A percentile compares a stretch with the other conserved stretches of the same genome.
Conservation (phyloP, 345 rosid species). For the Clarkia xantiana region DNA sequence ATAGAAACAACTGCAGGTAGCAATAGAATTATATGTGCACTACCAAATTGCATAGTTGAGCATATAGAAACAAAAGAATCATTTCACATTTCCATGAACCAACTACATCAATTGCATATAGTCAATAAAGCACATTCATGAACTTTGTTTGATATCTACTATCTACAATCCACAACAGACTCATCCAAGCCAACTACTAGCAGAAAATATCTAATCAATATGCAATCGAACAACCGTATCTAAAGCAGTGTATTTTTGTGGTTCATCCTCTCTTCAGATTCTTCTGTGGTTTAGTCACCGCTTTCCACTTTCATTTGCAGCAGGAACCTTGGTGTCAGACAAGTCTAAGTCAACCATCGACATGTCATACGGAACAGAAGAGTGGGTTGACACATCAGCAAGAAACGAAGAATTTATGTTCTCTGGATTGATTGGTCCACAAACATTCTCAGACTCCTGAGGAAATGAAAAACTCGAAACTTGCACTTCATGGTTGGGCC, state of each 20-base stretch:
- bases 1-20: no score
- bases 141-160: background rate
- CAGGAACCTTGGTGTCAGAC: conserved; percentile 52
- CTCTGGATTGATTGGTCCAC: conserved; percentile 18
- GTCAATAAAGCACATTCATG: no score
- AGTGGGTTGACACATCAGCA: conserved; percentile 43
- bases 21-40: no score
- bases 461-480: conserved; percentile 51
- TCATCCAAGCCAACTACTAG: background rate
- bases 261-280: no score
- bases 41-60: no score
- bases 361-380: conserved; percentile 59
- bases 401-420: conserved; percentile 64
- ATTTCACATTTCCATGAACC: no score
- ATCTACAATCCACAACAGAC: conserved; percentile 6
- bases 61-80: no score
- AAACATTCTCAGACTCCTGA: conserved; percentile 22
- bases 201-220: background rate
- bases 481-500: conserved; percentile 50
- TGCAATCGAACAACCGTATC: background rate
- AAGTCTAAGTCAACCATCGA: conserved; percentile 79
- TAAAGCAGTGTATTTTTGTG: background rate
- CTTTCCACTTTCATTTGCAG: conserved; percentile 36
- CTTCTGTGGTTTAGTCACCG: conserved; percentile 22
- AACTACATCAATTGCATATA: no score